A percentile compares a stretch with the other conserved stretches of the same genome.
These are phyloP conservation scores for Anisodus tanguticus DNA, from an alignment of 257 asterid species.

Conservation along the genomic window DNA sequence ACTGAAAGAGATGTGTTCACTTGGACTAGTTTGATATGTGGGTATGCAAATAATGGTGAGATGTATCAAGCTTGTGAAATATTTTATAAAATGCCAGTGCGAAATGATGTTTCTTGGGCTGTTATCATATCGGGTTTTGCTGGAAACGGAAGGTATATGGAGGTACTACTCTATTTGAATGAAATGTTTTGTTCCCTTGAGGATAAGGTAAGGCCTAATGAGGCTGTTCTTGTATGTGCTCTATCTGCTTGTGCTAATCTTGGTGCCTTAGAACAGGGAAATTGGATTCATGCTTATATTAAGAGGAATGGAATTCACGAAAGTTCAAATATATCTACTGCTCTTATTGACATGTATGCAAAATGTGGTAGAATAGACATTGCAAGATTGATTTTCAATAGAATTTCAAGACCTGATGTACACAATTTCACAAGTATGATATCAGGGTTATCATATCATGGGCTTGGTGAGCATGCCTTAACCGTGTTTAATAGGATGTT, in stretches of 20 bases:
- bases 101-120: slow-evolving; percentile 80
- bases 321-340: slow-evolving; percentile 59
- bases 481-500: slow-evolving; percentile 58
- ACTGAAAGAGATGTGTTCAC: slow-evolving; percentile 63
- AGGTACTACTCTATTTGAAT: slow-evolving; percentile 55
- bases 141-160: slow-evolving; percentile 53
- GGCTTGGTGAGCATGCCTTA: slow-evolving; percentile 64
- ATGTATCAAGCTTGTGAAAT: slow-evolving; percentile 54
- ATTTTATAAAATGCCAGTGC: slow-evolving; percentile 60
- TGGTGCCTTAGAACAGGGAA: slow-evolving; percentile 73
- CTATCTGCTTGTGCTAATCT: slow-evolving; percentile 86
- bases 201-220: slow-evolving; percentile 58
- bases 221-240: slow-evolving; percentile 78
- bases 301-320: slow-evolving; percentile 36
- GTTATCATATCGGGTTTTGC: slow-evolving; percentile 73
- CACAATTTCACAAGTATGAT: slow-evolving; percentile 78
- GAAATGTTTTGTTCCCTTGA: slow-evolving; percentile 45
- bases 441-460: slow-evolving; percentile 67
- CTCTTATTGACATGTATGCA: slow-evolving; percentile 79
- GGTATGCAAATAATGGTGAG: slow-evolving; percentile 57
- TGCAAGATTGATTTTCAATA: slow-evolving; percentile 56
- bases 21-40: slow-evolving; percentile 73
- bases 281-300: slow-evolving; percentile 58
- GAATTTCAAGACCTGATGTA: slow-evolving; percentile 47
- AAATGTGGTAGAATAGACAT: slow-evolving; percentile 72